A percentile compares a stretch with the other conserved stretches of the same genome.
These are phyloP conservation scores for Aspergillus latus DNA, from an alignment of 2,329 filamentous ascomycete species.

Conservation along the genomic window DNA sequence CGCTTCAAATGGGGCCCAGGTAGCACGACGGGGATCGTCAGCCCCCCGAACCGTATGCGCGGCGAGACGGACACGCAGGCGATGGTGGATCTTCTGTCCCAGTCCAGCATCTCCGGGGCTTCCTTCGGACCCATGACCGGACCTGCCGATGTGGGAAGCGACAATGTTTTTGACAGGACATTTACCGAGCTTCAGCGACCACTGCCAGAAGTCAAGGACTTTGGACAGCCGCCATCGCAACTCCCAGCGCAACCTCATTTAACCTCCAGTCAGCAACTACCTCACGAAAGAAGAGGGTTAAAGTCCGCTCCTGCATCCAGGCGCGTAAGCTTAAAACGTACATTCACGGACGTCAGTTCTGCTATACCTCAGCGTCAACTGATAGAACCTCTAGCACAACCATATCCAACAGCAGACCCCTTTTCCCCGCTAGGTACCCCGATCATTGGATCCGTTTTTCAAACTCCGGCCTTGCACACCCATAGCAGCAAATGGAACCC, in stretches of 20 bases:
- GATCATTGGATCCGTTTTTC: constrained; percentile 40
- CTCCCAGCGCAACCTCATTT: constrained; percentile 28
- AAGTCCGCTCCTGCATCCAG: constrained; percentile 54
- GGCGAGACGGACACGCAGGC: constrained; percentile 85
- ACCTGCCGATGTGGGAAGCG: constrained; percentile 68
- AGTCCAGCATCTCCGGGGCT: constrained; percentile 71
- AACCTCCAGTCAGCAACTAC: constrained; percentile 31
- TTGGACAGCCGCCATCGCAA: constrained; percentile 22
- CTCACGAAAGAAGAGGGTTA: constrained; percentile 33
- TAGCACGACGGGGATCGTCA: constrained; percentile 73
- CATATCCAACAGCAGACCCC: constrained; percentile 63
- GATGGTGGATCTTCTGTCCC: constrained; percentile 84
- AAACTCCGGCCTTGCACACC: constrained; percentile 68
- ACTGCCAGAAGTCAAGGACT: constrained; percentile 22
- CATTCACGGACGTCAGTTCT: constrained; percentile 78
- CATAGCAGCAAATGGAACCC: constrained; percentile 89
- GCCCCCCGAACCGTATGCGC: constrained; percentile 75
- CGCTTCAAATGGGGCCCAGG: constrained; percentile 77
- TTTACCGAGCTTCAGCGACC: constrained; percentile 56
- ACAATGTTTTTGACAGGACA: constrained; percentile 81
- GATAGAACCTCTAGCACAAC: constrained; percentile 79
- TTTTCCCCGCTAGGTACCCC: constrained; percentile 39
- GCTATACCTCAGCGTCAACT: constrained; percentile 77
- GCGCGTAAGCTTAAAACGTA: constrained; percentile 74
- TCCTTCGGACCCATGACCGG: constrained; percentile 71